These are phyloP conservation scores for Glomus cerebriforme DNA, from an alignment of 192 early-diverging fungal species.

Conservation along the genomic window DNA sequence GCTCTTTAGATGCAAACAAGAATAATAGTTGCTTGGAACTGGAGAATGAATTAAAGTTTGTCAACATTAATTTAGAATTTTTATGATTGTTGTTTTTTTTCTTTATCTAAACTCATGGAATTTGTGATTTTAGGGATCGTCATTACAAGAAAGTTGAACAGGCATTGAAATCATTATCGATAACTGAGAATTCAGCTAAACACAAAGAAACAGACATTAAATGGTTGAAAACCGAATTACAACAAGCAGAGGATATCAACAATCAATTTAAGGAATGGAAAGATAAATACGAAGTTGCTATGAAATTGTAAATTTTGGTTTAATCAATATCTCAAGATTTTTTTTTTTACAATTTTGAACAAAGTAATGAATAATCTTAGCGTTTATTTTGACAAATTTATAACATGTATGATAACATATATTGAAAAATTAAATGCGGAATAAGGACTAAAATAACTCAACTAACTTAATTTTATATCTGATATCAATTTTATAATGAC, in stretches of 20 bases:
- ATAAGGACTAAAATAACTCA: no score
- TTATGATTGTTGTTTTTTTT: background rate
- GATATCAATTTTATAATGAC: no score
- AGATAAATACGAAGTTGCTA: background rate
- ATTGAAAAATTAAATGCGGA: no score
- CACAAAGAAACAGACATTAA: background rate
- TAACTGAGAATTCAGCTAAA: background rate
- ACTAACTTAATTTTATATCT: no score
- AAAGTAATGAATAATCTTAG: no score
- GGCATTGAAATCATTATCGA: background rate
- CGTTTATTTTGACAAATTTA: no score
- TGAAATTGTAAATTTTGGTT: no score
- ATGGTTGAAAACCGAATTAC: background rate
- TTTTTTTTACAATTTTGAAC: no score
- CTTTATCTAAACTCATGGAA: background rate
- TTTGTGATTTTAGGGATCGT: background rate
- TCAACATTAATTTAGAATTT: background rate
- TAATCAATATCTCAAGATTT: background rate
- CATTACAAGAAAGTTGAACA: background rate
- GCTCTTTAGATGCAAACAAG: background rate
- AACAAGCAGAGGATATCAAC: background rate
- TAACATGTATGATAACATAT: no score
- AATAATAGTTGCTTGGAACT: background rate
- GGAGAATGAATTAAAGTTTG: conserved; percentile 13
- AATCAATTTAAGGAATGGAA: background rate